Conservation (phyloP, 2,329 filamentous ascomycete genomes). For the Aureobasidium sp. region DNA sequence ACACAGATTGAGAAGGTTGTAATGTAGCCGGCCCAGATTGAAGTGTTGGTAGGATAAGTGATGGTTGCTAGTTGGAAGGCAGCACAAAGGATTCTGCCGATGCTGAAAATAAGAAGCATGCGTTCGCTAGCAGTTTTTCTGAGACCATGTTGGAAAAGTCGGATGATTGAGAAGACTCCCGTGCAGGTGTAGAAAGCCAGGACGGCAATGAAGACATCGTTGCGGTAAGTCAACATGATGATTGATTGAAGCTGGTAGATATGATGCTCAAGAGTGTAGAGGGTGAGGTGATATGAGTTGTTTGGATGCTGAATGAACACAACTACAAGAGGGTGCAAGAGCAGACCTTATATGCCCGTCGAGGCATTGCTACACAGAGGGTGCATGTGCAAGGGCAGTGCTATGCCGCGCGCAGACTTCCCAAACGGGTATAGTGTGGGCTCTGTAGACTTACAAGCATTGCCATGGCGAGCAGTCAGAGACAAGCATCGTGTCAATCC, state of each 20-base stretch:
- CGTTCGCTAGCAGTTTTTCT: constrained; percentile 21
- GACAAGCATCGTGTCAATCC: not conserved
- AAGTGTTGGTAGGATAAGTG: constrained; percentile 17
- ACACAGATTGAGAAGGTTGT: constrained; percentile 25
- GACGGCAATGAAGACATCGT: constrained; percentile 23
- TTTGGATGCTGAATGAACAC: not conserved
- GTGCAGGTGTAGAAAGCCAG: constrained; percentile 23
- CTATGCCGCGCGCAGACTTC: not conserved
- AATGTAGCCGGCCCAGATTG: constrained; percentile 20
- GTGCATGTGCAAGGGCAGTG: not conserved
- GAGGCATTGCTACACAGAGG: too few species aligned
- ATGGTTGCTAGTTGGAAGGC: constrained; percentile 24
- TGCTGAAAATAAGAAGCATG: constrained; percentile 23
- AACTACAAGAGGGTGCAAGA: not conserved
- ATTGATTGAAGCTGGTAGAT: not conserved
- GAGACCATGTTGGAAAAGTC: constrained; percentile 23
- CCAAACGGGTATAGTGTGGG: not conserved
- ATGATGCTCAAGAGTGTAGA: not conserved
- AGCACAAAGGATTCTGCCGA: constrained; percentile 25
- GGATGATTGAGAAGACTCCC: not conserved
- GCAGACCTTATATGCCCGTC: not conserved
- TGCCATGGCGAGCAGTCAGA: not conserved
- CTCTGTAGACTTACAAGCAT: not conserved
- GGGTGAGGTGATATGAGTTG: not conserved
- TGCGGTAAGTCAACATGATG: constrained; percentile 14